phyloP scores from a whole-genome alignment of 495 filamentous ascomycete genomes.

The Lichina pygmaea region DNA sequence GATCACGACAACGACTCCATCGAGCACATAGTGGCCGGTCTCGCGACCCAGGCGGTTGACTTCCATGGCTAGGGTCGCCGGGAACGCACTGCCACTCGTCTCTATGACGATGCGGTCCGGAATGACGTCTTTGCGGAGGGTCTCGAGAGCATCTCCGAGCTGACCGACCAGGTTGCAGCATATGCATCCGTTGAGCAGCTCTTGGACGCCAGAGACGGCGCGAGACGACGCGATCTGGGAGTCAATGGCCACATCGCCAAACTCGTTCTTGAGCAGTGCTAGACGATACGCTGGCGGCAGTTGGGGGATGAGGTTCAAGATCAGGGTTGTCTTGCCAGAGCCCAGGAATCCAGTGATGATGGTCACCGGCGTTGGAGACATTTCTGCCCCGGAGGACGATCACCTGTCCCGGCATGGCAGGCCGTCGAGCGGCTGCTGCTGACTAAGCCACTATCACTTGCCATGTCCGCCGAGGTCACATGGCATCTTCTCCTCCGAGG shows the following conservation, averaged over 20 bases:
- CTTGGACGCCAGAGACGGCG: slow-evolving; percentile 68
- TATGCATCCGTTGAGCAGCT: slow-evolving; percentile 88
- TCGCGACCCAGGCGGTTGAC: slow-evolving; percentile 53
- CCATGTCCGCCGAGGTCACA: too few relatives aligned
- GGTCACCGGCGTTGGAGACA: slow-evolving; percentile 62
- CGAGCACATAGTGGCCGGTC: slow-evolving; percentile 42
- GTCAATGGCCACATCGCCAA: slow-evolving; percentile 83
- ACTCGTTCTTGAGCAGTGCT: slow-evolving; percentile 95
- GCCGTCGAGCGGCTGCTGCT: too few relatives aligned
- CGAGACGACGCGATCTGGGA: slow-evolving; percentile 58
- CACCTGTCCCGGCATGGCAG: too few relatives aligned
- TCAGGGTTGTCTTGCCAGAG: slow-evolving; percentile 79
- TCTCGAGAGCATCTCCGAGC: slow-evolving; percentile 47
- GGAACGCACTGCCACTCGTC: slow-evolving; percentile 70
- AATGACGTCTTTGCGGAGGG: slow-evolving; percentile 27
- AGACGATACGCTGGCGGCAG: slow-evolving; percentile 52
- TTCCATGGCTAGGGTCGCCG: slow-evolving; percentile 74
- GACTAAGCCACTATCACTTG: too few relatives aligned
- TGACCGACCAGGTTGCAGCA: slow-evolving; percentile 95
- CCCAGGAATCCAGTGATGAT: slow-evolving; percentile 90
- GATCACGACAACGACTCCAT: slow-evolving; percentile 78
- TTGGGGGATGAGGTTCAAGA: slow-evolving; percentile 73
- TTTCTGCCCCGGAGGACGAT: slow-evolving; percentile 4
- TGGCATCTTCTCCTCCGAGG: too few relatives aligned
- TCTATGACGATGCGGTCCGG: slow-evolving; percentile 85